phyloP scores from a whole-genome alignment of 495 filamentous ascomycete species.

The Aeminium ludgeri region DNA sequence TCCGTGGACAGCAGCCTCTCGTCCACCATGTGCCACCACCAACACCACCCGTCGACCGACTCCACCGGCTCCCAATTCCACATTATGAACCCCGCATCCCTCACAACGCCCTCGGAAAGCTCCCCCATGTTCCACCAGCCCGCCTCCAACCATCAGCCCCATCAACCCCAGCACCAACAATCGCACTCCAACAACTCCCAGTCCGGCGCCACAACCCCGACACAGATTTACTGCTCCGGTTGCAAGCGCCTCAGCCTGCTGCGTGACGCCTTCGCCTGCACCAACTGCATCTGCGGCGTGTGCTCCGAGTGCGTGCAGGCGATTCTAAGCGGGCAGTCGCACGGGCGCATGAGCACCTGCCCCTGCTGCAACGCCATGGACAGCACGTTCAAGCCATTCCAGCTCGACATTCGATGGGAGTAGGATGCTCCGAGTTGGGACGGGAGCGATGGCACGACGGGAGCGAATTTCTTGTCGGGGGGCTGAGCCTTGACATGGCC shows the following conservation, averaged over 20 bases:
- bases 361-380: constrained; percentile 50
- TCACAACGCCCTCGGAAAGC: constrained; percentile 26
- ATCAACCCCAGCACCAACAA: constrained; percentile 23
- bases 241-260: constrained; percentile 59
- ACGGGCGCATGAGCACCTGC: constrained; percentile 39
- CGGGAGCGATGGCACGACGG: too few relatives aligned
- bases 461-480: too few relatives aligned
- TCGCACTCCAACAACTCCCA: constrained; percentile 22
- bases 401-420: constrained; percentile 43
- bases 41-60: constrained; percentile 18
- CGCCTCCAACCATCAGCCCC: constrained; percentile 18
- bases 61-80: constrained; percentile 40
- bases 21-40: constrained; percentile 33
- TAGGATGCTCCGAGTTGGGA: too few relatives aligned
- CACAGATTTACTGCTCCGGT: constrained; percentile 76
- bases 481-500: too few relatives aligned
- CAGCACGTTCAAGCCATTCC: constrained; percentile 51
- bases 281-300: constrained; percentile 82
- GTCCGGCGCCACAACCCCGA: too few relatives aligned
- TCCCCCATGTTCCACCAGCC: constrained; percentile 30
- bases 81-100: constrained; percentile 28
- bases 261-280: constrained; percentile 75
- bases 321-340: constrained; percentile 39
- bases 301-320: constrained; percentile 73
- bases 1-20: constrained; percentile 61